These are phyloP conservation scores for Saitozyma podzolica DNA, from an alignment of 768 basidiomycete genomes.

Conservation along the genomic window DNA sequence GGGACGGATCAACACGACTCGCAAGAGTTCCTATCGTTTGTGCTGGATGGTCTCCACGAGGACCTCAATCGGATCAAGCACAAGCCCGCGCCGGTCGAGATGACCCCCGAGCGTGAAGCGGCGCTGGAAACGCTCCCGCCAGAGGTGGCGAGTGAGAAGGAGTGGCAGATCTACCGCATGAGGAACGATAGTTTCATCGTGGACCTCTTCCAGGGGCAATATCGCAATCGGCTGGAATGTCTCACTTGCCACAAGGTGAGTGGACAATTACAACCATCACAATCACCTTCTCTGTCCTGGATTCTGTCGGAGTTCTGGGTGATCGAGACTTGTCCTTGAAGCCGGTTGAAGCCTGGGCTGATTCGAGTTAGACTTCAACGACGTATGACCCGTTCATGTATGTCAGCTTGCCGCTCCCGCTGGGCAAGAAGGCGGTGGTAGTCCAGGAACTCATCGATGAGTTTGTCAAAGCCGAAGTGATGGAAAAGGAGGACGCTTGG, in stretches of 20 bases:
- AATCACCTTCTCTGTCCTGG: no score
- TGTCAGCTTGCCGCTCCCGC: slow-evolving; percentile 83
- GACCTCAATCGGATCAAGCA: slow-evolving; percentile 78
- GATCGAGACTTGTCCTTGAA: neutral
- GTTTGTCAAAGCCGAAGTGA: slow-evolving; percentile 83
- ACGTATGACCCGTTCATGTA: slow-evolving; percentile 98
- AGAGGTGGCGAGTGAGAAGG: slow-evolving; percentile 84
- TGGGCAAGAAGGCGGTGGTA: slow-evolving; percentile 59
- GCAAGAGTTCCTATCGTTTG: slow-evolving; percentile 92
- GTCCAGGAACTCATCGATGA: slow-evolving; percentile 81
- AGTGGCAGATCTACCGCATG: slow-evolving; percentile 87
- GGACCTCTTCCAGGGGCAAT: slow-evolving; percentile 97
- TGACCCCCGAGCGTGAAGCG: slow-evolving; percentile 77
- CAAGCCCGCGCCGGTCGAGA: slow-evolving; percentile 64
- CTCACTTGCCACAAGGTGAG: slow-evolving; percentile 82
- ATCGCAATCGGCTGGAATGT: slow-evolving; percentile 83
- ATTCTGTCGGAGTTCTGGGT: no score
- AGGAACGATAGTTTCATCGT: slow-evolving; percentile 92
- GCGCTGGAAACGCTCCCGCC: slow-evolving; percentile 82
- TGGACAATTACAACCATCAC: slow-evolving; percentile 1
- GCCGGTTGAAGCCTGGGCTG: slow-evolving; percentile 24
- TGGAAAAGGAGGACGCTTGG: slow-evolving; percentile 95
- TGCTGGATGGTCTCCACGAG: slow-evolving; percentile 89
- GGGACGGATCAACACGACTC: slow-evolving; percentile 94
- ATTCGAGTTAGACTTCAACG: slow-evolving; percentile 74